These are phyloP conservation scores for Coniferiporia sulphurascens DNA, from an alignment of 1,284 basidiomycete genomes.

Conservation along the genomic window DNA sequence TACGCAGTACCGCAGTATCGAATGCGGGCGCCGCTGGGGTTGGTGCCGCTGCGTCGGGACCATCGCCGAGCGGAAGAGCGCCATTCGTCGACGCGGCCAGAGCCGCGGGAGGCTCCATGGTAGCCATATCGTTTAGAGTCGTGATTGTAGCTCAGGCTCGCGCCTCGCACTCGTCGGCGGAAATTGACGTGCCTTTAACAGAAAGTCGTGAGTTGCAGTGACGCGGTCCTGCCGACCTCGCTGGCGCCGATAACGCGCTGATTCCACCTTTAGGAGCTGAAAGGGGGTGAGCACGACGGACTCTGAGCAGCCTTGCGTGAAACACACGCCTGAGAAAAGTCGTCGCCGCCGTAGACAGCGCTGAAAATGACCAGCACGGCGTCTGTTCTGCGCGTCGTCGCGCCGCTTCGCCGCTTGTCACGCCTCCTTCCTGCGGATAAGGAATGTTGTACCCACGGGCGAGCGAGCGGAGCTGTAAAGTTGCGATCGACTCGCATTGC, in stretches of 20 bases:
- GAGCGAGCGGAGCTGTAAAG: not conserved
- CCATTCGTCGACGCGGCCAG: conserved; percentile 11
- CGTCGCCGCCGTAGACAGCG: conserved; percentile 1
- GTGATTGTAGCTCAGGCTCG: not conserved
- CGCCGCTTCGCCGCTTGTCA: conserved; percentile 8
- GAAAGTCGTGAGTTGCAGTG: no score
- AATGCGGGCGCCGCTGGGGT: conserved; percentile 23
- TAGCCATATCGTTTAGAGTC: conserved; percentile 9
- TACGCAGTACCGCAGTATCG: conserved; percentile 28
- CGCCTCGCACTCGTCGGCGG: not conserved
- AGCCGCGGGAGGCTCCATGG: conserved; percentile 8
- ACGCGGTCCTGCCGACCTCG: not conserved
- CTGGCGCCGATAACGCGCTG: not conserved
- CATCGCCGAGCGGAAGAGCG: conserved; percentile 1
- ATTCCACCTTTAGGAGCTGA: not conserved
- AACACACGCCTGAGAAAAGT: conserved; percentile 3
- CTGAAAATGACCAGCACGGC: conserved; percentile 2
- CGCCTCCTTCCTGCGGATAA: no score
- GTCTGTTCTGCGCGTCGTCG: conserved; percentile 1
- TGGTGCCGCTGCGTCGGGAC: conserved; percentile 10
- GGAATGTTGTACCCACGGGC: not conserved
- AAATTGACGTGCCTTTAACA: not conserved
- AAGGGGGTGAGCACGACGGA: not conserved
- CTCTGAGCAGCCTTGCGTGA: not conserved
- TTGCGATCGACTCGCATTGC: not conserved